These are phyloP conservation scores for Biscogniauxia sp. DNA, from an alignment of 2,329 filamentous ascomycete genomes.

Conservation along the genomic window DNA sequence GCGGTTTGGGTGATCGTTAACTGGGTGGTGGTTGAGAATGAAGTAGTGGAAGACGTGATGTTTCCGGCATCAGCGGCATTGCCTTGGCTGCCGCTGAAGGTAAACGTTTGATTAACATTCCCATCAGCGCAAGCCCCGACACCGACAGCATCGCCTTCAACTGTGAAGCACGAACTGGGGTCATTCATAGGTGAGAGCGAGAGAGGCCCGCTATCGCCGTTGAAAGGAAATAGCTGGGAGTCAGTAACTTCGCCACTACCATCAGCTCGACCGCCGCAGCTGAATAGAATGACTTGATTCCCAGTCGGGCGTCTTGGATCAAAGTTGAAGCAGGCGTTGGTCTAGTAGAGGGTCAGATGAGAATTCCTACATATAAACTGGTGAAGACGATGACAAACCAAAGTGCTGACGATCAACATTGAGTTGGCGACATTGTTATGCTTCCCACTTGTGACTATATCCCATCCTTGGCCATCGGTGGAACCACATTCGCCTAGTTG, in stretches of 20 bases:
- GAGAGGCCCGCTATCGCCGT: slow-evolving; percentile 40
- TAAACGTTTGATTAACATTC: slow-evolving; percentile 44
- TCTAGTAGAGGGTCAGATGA: slow-evolving; percentile 31
- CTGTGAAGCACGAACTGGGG: slow-evolving; percentile 46
- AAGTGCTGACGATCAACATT: slow-evolving; percentile 53
- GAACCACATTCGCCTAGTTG: slow-evolving; percentile 41
- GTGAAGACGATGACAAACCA: slow-evolving; percentile 32
- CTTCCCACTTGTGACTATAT: slow-evolving; percentile 44
- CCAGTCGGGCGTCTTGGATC: slow-evolving; percentile 50
- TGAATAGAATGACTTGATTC: slow-evolving; percentile 55
- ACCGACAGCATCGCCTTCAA: slow-evolving; percentile 42
- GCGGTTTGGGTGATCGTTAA: slow-evolving; percentile 1
- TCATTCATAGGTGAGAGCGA: slow-evolving; percentile 45
- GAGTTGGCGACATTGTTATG: slow-evolving; percentile 48
- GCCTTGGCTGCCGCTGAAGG: slow-evolving; percentile 14
- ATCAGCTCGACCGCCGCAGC: slow-evolving; percentile 57
- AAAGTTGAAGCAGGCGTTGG: slow-evolving; percentile 58
- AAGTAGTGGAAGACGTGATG: slow-evolving; percentile 2
- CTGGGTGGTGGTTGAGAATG: slow-evolving; percentile 1
- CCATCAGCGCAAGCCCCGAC: slow-evolving; percentile 41
- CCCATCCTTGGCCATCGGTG: slow-evolving; percentile 41
- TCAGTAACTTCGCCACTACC: slow-evolving; percentile 49
- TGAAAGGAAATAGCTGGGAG: slow-evolving; percentile 52
- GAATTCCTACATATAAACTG: background rate
- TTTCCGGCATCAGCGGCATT: slow-evolving; percentile 1